Percentiles rank a stretch among this genome's conserved stretches.
phyloP scores from a whole-genome alignment of 192 early-diverging fungal genomes.

The Coemansia sp. region DNA sequence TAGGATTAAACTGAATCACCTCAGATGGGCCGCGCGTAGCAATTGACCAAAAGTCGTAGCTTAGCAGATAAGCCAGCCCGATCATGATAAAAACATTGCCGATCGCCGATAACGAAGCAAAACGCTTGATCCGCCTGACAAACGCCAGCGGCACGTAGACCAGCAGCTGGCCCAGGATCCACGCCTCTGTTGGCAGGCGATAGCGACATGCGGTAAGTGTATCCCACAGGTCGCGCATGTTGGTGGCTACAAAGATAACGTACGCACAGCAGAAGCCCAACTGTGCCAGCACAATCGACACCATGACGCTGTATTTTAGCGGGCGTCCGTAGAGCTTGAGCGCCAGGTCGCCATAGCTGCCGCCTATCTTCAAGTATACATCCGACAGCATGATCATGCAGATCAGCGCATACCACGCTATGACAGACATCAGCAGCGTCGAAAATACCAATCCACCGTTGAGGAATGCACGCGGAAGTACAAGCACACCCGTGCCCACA shows the following conservation, averaged over 20 bases:
- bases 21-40: slow-evolving; percentile 60
- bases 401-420: slow-evolving; percentile 62
- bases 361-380: slow-evolving; percentile 57
- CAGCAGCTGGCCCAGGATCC: slow-evolving; percentile 72
- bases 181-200: slow-evolving; percentile 64
- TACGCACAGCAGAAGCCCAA: slow-evolving; percentile 88
- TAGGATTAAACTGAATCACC: slow-evolving; percentile 76
- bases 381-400: slow-evolving; percentile 66
- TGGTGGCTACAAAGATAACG: slow-evolving; percentile 85
- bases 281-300: slow-evolving; percentile 73
- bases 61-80: slow-evolving; percentile 82
- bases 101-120: slow-evolving; percentile 80
- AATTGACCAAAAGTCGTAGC: slow-evolving; percentile 72
- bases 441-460: slow-evolving; percentile 74
- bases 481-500: slow-evolving; percentile 76
- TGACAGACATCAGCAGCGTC: slow-evolving; percentile 50
- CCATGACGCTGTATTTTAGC: slow-evolving; percentile 62
- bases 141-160: slow-evolving; percentile 81
- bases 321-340: slow-evolving; percentile 59
- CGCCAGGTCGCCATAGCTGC: slow-evolving; percentile 69
- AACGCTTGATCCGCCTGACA: slow-evolving; percentile 88
- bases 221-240: slow-evolving; percentile 69
- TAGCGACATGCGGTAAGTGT: slow-evolving; percentile 62
- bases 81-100: slow-evolving; percentile 91
- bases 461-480: slow-evolving; percentile 71